Base-by-base conservation (phyloP, 768 basidiomycete genomes). In the Tylopilus sp. region DNA sequence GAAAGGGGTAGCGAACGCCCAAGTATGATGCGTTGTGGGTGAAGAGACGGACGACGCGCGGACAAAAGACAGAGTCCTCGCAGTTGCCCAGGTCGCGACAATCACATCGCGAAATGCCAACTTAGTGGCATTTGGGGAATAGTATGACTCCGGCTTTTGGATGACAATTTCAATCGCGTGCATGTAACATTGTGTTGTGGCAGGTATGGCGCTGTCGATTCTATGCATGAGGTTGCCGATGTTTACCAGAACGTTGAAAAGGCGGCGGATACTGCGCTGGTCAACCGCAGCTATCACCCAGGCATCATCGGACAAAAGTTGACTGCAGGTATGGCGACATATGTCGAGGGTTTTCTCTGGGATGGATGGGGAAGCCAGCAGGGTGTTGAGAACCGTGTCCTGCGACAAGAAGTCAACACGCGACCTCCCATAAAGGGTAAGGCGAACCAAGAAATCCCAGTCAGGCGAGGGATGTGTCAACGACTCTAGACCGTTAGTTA, bases 171-270 rank as follows among this genome's bases (percentile, higher is more conserved):
- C 78, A 42, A 79, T 61, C 12, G 73, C 75, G 39, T 70, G 65
- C 44, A 74, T 63, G 52, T 77, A 73, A 44, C 77, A 70, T 25
- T 59, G 55, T 4, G 71, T 59, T 35, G 71, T 71, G 25, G 59
- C 52, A 18, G 64, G 61, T 45, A 64, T 61, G 40, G 55, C 60
- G 36, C 52, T 57, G 55, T 67, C 60, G 53, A 55, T 58, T 48
- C 51, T 65, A 28, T 66, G 69, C 57, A 64, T 61, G 50, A 70
- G 63, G 23, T 71, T 76, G 20, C 71, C 74, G 39, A 67, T 68
- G 18, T 71, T 74, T 51, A 75, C 72, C 40, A 77, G 63, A 36
- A 78, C 68, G 57, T 74, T 75, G 58, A 78, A 77, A 7, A 79
- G 59, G 6, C 76, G 72, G 48, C 73, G 75, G 4, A 70, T 56